Percentiles rank a stretch among this genome's conserved stretches.
Conservation (phyloP, 2,329 filamentous ascomycete species). For the Ceratocystis ficicola region DNA sequence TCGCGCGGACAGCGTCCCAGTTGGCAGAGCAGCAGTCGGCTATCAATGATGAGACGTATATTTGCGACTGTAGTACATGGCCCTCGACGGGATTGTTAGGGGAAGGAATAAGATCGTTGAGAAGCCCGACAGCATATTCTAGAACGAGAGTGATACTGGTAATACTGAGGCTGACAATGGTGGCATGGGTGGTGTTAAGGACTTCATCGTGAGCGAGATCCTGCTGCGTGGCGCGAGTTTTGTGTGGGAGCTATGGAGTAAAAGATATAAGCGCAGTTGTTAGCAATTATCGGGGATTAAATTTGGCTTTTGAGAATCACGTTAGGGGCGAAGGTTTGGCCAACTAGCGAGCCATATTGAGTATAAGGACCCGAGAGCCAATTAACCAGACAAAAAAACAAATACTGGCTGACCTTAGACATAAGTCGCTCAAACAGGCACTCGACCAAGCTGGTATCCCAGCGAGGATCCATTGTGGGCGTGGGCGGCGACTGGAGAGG, state of each 20-base stretch:
- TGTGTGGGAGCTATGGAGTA: conserved; percentile 45
- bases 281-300: conserved; percentile 2
- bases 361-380: background rate
- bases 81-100: conserved; percentile 40
- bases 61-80: conserved; percentile 51
- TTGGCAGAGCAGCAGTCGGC: conserved; percentile 53
- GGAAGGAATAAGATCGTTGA: conserved; percentile 44
- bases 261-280: background rate
- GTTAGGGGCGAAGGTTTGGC: too few relatives aligned
- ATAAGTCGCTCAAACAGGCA: conserved; percentile 48
- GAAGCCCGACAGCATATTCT: conserved; percentile 43
- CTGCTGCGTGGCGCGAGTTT: conserved; percentile 45
- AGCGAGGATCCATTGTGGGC: conserved; percentile 24
- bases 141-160: conserved; percentile 43
- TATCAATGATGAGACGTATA: conserved; percentile 50
- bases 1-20: conserved; percentile 39
- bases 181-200: conserved; percentile 47
- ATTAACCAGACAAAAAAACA: background rate
- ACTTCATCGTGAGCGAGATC: conserved; percentile 50
- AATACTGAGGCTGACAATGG: conserved; percentile 48
- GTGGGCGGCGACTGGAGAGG: background rate
- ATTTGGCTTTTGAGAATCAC: background rate
- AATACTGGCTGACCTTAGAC: conserved; percentile 39
- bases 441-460: conserved; percentile 44
- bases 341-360: too few relatives aligned